A percentile compares a stretch with the other conserved stretches of the same genome.
phyloP scores from a whole-genome alignment of 1,284 basidiomycete genomes.

The Puccinia brachypodii region DNA sequence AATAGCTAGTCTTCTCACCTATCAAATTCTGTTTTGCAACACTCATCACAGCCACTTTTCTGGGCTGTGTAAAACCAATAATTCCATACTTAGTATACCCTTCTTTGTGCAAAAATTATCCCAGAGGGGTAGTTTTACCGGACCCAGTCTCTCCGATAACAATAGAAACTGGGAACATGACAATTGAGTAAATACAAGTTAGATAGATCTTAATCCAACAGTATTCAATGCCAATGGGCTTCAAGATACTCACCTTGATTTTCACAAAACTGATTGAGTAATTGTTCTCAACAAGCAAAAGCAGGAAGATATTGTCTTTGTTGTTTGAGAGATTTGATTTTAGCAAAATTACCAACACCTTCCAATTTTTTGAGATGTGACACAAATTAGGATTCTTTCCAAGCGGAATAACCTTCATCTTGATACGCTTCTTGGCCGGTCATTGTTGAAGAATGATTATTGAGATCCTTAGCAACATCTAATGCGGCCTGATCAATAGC shows the following conservation, averaged over 20 bases:
- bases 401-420: slow-evolving; percentile 72
- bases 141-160: slow-evolving; percentile 96
- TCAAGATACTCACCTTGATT: slow-evolving; percentile 67
- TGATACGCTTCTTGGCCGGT: slow-evolving; percentile 55
- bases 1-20: too few species aligned
- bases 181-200: too few species aligned
- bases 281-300: slow-evolving; percentile 92
- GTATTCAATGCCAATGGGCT: too few species aligned
- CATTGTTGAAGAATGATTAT: slow-evolving; percentile 61
- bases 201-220: neutral
- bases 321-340: slow-evolving; percentile 80
- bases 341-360: slow-evolving; percentile 80
- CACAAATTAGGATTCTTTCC: slow-evolving; percentile 84
- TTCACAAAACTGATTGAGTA: slow-evolving; percentile 84
- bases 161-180: slow-evolving; percentile 68
- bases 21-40: slow-evolving; percentile 98
- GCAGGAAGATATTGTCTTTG: slow-evolving; percentile 96
- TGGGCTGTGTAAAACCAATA: slow-evolving; percentile 92
- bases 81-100: slow-evolving; percentile 85
- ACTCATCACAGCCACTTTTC: slow-evolving; percentile 97
- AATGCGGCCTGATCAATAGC: slow-evolving; percentile 54
- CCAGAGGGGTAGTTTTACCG: slow-evolving; percentile 89
- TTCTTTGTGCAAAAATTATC: slow-evolving; percentile 91
- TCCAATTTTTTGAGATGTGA: slow-evolving; percentile 69
- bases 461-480: slow-evolving; percentile 58